Base-by-base conservation (phyloP, 306 rosid species). In the Acacia melanoxylon region DNA sequence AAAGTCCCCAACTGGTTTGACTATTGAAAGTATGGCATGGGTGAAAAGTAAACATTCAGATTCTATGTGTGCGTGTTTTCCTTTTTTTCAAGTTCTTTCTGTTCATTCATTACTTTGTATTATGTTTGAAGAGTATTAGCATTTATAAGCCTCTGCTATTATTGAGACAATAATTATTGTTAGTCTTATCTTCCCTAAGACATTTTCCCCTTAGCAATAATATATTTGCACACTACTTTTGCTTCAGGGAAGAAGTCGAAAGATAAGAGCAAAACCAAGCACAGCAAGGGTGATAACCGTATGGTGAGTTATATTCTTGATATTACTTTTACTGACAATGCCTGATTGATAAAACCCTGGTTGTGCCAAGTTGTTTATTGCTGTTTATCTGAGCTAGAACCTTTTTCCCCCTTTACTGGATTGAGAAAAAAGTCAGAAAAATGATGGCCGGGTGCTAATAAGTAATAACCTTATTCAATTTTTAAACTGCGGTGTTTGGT, bases 201-300 rank as follows among this genome's bases (percentile, higher is more conserved):
- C 70, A 42, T 82, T 82, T 59, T 73, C n/a, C 56, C 14, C 31
- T n/a, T 75, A 62, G 49, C 31, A 76, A 74, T 45, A 65, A 37
- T 71, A 54, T 80, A 65, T 75, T 77, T 24, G 46, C 49, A 44
- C 58, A 25, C 48, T 79, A 41, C 87, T 76, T 22, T 74, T 71
- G 68, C 80, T 61, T 81, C 91, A 92, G 99, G 87, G 63, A 95
- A 89, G 92, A 92, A 87, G 85, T 83, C 82, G 29, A 95, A 91
- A 87, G 98, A 91, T 74, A 88, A 58, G 79, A 89, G 84, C 91
- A 91, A 78, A 82, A 86, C 84, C 69, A 93, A 92, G 78, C 87
- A 45, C 72, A 80, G 78, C 69, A 89, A 86, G 84, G 87, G 86
- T 37, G 91, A 78, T 83, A 80, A 13, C 51, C 83, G 22, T 51